Base-by-base conservation (phyloP, 345 rosid genomes). In the Lumnitzera littorea region DNA sequence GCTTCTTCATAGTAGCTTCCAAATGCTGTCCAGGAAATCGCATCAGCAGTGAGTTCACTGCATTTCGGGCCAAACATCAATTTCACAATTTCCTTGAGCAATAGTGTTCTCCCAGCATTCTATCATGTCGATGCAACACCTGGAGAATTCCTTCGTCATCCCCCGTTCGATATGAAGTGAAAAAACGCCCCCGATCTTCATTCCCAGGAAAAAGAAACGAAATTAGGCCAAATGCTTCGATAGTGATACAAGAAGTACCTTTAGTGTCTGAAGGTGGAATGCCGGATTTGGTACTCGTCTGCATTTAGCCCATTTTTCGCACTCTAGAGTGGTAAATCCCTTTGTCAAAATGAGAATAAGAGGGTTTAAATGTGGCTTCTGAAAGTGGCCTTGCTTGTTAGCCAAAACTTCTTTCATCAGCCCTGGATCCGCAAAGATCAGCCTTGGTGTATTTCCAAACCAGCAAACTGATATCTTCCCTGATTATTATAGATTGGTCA, bases 1-100 rank as follows among this genome's bases (percentile, higher is more conserved):
- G 82, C 86, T 79, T 78, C 72, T 68, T 76, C 74, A 64, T 76
- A 79, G 65, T 53, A 81, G 73, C 82, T 75, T 59, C 81, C 84
- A 17, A 84, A 79, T 16, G 79, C 86, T 14, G 77, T 71, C 48
- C 75, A 61, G 17, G 84, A 79, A 67, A 77, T 75, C 54, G 65
- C 67, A 69, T 79, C 86, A 12, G 62, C 68, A 0, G 80, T 63
- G n/a, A 84, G 78, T 15, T 63, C 74, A n/a, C 50, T 71, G 89
- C 55, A 81, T 47, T 41, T 84, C 73, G 1, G 76, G 81, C 76
- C 79, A 73, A 24, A 81, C 58, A 54, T 84, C 86, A 24, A 84
- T 48, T 62, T 84, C 80, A 12, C 53, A 60, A n/a, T 64, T 58
- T 57, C 64, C 74, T 57, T 67, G 60, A 31, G 43, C 41, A 46